Evolutionary conservation across 495 filamentous ascomycete genomes (phyloP), one percentile per base, ranked within the genome.

Genomic region (Daldinia decipiens): DNA sequence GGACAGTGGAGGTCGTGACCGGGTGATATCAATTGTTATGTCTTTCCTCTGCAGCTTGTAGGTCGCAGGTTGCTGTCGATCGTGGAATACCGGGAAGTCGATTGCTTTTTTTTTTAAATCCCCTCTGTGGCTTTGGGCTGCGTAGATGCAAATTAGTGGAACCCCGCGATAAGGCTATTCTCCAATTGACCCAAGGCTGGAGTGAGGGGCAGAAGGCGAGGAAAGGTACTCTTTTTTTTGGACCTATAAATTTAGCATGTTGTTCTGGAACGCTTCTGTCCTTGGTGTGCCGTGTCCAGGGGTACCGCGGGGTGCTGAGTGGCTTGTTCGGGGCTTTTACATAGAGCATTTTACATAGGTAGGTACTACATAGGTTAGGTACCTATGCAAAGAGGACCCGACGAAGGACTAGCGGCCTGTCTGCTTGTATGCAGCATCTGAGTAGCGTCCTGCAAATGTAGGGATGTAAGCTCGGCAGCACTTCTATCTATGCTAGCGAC

Each of bases 191-290:
- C 55, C 55, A 63, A 69, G 66, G 59, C 66, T 69, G 53, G 31
- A 47, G 32, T 19, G 40, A 68, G 66, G 66, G 53, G 38, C 43
- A 27, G 34, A 50, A 43, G 24, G 47, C 19, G 43, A 52, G 17
- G 2, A 12, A 21, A 21, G 8, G 2, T 56, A 56, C n/a, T 32
- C 12, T 32, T 34, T 34, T 36, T 36, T 36, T 36, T 2, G 8
- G 43, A 24, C 17, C 17, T 47, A 8, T 47, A 47, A 24, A 47
- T 21, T 47, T 47, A 24, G 43, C 11, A n/a, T n/a, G n/a, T 53
- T 24, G 62, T 71, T 71, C 62, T 71, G 58, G 68, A 71, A 71
- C 62, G 57, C 57, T 71, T 71, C 68, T 47, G 52, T 66, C 62
- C 31, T 39, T 65, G 58, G 52, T 47, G 47, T 71, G 58, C 62